phyloP scores from a whole-genome alignment of 495 filamentous ascomycete genomes.

The Tetracladium setigerum region DNA sequence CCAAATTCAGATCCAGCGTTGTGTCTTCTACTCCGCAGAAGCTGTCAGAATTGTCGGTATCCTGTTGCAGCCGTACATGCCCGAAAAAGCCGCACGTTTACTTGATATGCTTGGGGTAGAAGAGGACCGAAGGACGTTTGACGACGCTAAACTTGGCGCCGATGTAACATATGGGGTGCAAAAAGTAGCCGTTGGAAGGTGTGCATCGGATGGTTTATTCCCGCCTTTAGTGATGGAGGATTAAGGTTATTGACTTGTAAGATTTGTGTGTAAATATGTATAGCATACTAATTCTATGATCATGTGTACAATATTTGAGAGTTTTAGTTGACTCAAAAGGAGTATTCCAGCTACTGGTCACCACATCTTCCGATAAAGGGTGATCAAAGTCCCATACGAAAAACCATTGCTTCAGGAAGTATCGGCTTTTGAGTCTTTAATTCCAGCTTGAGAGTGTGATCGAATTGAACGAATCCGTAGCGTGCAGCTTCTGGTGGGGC shows the following conservation, averaged over 20 bases:
- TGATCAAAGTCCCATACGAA: no score
- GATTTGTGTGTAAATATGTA: background rate
- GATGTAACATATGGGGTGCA: conserved; percentile 62
- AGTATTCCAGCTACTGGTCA: no score
- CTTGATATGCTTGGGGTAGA: conserved; percentile 72
- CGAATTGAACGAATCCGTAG: no score
- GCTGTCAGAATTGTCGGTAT: conserved; percentile 75
- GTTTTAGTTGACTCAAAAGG: no score
- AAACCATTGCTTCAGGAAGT: no score
- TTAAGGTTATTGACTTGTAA: background rate
- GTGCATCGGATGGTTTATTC: conserved; percentile 16
- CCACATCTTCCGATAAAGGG: no score
- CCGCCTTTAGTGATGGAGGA: conserved; percentile 18
- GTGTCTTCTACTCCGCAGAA: conserved; percentile 67
- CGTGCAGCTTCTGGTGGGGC: no score
- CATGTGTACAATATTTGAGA: no score
- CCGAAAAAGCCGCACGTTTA: conserved; percentile 63
- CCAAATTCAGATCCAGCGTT: conserved; percentile 19
- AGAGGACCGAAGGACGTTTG: conserved; percentile 46
- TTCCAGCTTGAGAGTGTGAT: no score
- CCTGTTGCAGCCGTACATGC: conserved; percentile 86
- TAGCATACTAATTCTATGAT: background rate
- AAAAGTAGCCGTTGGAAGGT: conserved; percentile 5
- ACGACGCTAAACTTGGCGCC: conserved; percentile 43
- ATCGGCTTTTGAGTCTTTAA: no score